Base-by-base conservation (phyloP, 2,329 filamentous ascomycete genomes). In the Aphanocladium album region DNA sequence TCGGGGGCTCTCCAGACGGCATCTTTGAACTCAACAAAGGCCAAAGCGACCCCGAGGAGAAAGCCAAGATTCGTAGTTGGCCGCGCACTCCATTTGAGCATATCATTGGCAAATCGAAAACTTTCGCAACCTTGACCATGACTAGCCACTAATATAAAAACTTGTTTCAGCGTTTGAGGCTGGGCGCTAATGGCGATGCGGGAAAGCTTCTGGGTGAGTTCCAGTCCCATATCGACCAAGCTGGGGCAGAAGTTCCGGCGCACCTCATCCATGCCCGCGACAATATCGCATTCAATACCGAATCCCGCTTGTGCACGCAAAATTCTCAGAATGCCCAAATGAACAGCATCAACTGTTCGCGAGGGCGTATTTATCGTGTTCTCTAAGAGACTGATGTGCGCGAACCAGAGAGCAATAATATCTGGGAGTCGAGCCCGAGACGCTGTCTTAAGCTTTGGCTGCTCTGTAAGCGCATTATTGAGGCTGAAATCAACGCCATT, bases 241-340 rank as follows among this genome's bases (percentile, higher is more conserved):
- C 52, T 51, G 27, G 57, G 37, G 35, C 33, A 46, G 19, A 5
- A 21, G n/a, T 37, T 21, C 7, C 37, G 37, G 9, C 49, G 46
- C 46, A 41, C 39, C 19, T 60, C 49, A n/a, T 60, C 57, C 57
- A 60, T 60, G 11, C 57, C 57, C 35, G 57, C 33, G 39, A 60
- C 57, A 16, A 50, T 43, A n/a, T 60, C 49, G 0, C n/a, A 14
- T 53, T 60, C 57, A 6, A 27, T 23, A n/a, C 49, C n/a, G 16
- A 60, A 51, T 0, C 57, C 49, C 14, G 47, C 2, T 35, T 60
- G 57, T 23, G 57, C 57, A 6, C 57, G 57, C 8, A 60, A 14
- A 12, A 60, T 23, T 1, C 57, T 37, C 6, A 60, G 5, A 9
- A 60, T 51, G 16, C 23, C 41, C 35, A 43, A 4, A 45, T 51